A percentile compares a stretch with the other conserved stretches of the same genome.
phyloP scores from a whole-genome alignment of 495 filamentous ascomycete species.

The Chlorociboria aeruginascens region DNA sequence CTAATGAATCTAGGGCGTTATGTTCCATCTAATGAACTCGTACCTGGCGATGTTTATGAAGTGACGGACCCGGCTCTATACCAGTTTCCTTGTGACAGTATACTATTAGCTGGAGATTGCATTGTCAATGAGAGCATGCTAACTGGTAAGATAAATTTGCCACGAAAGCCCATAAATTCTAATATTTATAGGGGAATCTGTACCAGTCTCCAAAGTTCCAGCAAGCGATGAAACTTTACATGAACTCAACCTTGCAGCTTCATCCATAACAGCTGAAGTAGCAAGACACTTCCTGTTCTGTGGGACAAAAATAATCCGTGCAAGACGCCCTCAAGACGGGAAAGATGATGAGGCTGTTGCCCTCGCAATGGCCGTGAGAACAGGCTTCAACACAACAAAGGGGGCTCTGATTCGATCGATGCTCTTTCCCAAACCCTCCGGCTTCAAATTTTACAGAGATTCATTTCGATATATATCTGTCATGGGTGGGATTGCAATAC shows the following conservation, averaged over 20 bases:
- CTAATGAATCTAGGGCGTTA: conserved; percentile 53
- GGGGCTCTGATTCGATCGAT: conserved; percentile 93
- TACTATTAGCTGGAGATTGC: conserved; percentile 86
- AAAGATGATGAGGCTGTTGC: conserved; percentile 80
- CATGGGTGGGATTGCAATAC: conserved; percentile 77
- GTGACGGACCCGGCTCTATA: conserved; percentile 88
- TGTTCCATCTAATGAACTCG: conserved; percentile 74
- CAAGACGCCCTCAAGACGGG: conserved; percentile 74
- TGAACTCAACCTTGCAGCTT: conserved; percentile 60
- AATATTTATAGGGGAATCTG: conserved; percentile 62
- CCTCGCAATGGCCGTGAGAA: conserved; percentile 81
- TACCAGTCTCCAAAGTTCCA: conserved; percentile 88
- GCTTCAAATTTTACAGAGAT: conserved; percentile 96
- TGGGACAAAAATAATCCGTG: conserved; percentile 90
- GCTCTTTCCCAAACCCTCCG: conserved; percentile 96
- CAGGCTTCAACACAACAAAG: conserved; percentile 95
- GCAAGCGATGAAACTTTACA: conserved; percentile 71
- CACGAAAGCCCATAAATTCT: conserved; percentile 16
- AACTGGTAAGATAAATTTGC: conserved; percentile 43
- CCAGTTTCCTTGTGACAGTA: conserved; percentile 89
- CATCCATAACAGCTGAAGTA: conserved; percentile 65
- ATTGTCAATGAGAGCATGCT: conserved; percentile 99
- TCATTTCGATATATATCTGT: conserved; percentile 97
- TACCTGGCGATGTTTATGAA: conserved; percentile 95
- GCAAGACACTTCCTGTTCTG: conserved; percentile 86